These are phyloP conservation scores for Eremothecium sinecaudum DNA, from an alignment of 1,139 yeast genomes.

Conservation along the genomic window DNA sequence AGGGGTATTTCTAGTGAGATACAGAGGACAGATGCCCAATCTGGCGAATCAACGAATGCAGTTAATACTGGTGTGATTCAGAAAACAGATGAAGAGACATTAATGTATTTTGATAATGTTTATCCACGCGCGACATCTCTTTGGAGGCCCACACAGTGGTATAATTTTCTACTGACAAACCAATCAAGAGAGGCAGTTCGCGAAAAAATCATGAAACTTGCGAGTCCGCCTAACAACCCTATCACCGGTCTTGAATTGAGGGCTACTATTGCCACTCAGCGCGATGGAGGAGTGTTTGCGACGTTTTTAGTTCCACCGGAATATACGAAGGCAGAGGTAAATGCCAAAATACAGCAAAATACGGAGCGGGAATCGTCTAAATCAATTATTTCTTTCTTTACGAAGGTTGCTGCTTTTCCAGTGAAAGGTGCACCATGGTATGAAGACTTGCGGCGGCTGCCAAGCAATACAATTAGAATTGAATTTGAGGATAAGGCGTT, in stretches of 20 bases:
- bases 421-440: conserved; percentile 96
- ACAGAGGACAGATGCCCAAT: conserved; percentile 36
- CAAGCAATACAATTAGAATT: conserved; percentile 53
- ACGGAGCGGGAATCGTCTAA: conserved; percentile 33
- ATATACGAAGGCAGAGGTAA: conserved; percentile 41
- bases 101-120: conserved; percentile 46
- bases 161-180: conserved; percentile 28
- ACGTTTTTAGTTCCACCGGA: conserved; percentile 54
- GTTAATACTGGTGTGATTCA: conserved; percentile 52
- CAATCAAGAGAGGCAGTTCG: conserved; percentile 33
- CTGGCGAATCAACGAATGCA: conserved; percentile 43
- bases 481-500: conserved; percentile 64
- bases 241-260: conserved; percentile 36
- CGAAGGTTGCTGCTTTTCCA: conserved; percentile 46
- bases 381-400: conserved; percentile 29
- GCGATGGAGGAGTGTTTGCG: conserved; percentile 94
- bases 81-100: conserved; percentile 43
- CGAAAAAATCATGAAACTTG: conserved; percentile 31
- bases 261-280: conserved; percentile 53
- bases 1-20: conserved; percentile 32
- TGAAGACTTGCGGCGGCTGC: conserved; percentile 76
- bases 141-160: conserved; percentile 36
- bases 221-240: conserved; percentile 37
- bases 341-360: conserved; percentile 42
- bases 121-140: conserved; percentile 37